Evolutionary conservation across 2,329 filamentous ascomycete species (phyloP), one percentile per base, ranked within the genome.

Genomic region (Shiraia sp.): DNA sequence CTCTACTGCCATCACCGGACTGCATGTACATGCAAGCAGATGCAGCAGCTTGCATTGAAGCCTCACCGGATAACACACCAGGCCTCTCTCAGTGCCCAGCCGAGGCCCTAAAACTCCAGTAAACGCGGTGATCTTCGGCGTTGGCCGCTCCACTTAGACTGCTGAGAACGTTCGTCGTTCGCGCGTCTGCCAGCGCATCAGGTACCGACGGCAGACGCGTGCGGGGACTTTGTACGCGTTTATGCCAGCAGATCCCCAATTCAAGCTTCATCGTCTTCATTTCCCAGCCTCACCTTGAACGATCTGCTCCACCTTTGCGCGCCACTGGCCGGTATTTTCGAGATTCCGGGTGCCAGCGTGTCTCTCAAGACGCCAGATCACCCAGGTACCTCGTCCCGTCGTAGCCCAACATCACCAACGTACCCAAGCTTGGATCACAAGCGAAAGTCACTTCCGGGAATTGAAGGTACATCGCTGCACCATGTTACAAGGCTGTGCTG

Each of bases 1-100:
- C 53, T 53, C 42, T 42, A 19, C 32, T 42, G 16, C 45, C 35
- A 46, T 47, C 43, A 59, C 51, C 45, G 50, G 50, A 49, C 32
- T 46, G 47, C 46, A 43, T 32, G 28, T 39, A 41, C 36, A 45
- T 46, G 47, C 33, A 41, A 40, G 31, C 38, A 31, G 42, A 29
- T 47, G 44, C 40, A 48, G 36, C 42, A 31, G 33, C 47, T 55
- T 47, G 57, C 53, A 48, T 53, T 43, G 54, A 52, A 61, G 56
- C 58, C 56, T 59, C 54, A 61, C 56, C 55, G 57, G 56, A 55
- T 41, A 43, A 41, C 42, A 32, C 29, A 27, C 22, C 24, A 14
- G 32, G 28, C 26, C 27, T 36, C 39, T 19, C 28, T 26, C 32
- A 12, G n/a, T 15, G 32, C 25, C 19, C 22, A n/a, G 14, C 15